A percentile compares a stretch with the other conserved stretches of the same genome.
Evolutionary conservation across 2,329 filamentous ascomycete genomes (phyloP).

Genomic region (Diaporthe amygdali): DNA sequence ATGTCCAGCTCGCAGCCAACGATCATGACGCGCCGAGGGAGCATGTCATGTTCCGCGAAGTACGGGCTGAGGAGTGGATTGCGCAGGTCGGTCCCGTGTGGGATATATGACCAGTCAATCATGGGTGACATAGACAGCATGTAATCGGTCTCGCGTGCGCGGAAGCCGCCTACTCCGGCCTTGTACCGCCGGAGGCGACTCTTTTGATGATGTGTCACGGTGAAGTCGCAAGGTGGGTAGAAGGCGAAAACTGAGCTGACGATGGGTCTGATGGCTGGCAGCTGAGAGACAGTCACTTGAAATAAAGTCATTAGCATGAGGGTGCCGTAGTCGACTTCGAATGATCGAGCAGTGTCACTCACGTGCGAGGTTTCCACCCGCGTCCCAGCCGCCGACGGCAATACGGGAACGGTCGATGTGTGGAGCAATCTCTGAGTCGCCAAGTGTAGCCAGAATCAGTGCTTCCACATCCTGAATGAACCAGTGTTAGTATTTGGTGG

Average conservation of each 20-base stretch:
- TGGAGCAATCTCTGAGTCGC: constrained; percentile 7
- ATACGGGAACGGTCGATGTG: constrained; percentile 10
- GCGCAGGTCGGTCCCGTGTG: constrained; percentile 14
- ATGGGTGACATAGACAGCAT: constrained; percentile 20
- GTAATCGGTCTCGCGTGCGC: constrained; percentile 20
- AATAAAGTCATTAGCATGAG: not conserved
- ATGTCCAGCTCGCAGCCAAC: constrained; percentile 20
- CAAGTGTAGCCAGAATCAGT: not conserved
- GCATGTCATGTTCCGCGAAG: constrained; percentile 15
- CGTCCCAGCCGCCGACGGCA: constrained; percentile 13
- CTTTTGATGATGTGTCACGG: constrained; percentile 10
- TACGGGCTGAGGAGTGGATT: constrained; percentile 19
- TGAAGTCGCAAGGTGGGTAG: constrained; percentile 18
- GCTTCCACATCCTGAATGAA: not conserved
- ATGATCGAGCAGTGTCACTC: not conserved
- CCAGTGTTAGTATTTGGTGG: not conserved
- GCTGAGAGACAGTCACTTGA: constrained; percentile 7
- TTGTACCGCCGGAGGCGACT: constrained; percentile 15
- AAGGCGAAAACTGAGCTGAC: constrained; percentile 20
- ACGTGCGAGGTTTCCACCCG: constrained; percentile 14
- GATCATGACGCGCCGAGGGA: constrained; percentile 18
- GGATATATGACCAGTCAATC: constrained; percentile 19
- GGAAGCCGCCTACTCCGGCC: constrained; percentile 14
- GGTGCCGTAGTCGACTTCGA: rapidly evolving
- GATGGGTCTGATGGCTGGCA: constrained; percentile 11